Conservation (phyloP, 768 basidiomycete species). For the Boletus coccyginus region DNA sequence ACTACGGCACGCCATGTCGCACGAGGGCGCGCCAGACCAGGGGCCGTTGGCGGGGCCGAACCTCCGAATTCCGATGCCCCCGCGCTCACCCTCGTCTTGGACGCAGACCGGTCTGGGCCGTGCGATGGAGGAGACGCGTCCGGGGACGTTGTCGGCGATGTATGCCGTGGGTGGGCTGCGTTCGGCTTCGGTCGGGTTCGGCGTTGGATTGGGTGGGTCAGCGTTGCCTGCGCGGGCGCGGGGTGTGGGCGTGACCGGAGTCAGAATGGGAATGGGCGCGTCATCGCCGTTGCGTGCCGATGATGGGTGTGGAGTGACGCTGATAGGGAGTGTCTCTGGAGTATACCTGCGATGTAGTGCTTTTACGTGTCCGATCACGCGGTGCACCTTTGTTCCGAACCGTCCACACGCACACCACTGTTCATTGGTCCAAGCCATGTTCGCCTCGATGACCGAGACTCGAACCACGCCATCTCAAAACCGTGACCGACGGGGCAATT, state of each 20-base stretch:
- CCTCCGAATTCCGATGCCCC: conserved; percentile 61
- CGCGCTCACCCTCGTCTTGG: conserved; percentile 1
- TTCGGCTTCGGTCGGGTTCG: conserved; percentile 31
- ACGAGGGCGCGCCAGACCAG: not conserved
- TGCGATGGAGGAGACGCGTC: conserved; percentile 23
- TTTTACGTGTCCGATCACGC: too few species aligned
- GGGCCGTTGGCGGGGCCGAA: conserved; percentile 44
- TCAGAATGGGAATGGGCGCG: not conserved
- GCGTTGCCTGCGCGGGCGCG: conserved; percentile 10
- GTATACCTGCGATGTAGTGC: too few species aligned
- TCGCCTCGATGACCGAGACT: conserved; percentile 17
- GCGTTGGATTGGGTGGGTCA: conserved; percentile 21
- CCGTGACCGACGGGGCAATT: conserved; percentile 15
- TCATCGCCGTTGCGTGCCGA: conserved; percentile 1
- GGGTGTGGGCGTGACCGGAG: not conserved
- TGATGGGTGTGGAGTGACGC: conserved; percentile 22
- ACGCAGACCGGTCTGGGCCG: conserved; percentile 19
- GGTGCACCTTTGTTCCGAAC: not conserved
- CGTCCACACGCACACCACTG: not conserved
- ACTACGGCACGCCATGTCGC: conserved; percentile 45
- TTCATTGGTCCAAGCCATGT: conserved; percentile 11
- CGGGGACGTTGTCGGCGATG: conserved; percentile 58
- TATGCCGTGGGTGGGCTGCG: conserved; percentile 60
- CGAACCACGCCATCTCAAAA: not conserved
- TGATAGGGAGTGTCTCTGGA: too few species aligned